These are phyloP conservation scores for Chaetoceros tenuissimus DNA, from an alignment of 108 stramenopile species.

Conservation along the genomic window DNA sequence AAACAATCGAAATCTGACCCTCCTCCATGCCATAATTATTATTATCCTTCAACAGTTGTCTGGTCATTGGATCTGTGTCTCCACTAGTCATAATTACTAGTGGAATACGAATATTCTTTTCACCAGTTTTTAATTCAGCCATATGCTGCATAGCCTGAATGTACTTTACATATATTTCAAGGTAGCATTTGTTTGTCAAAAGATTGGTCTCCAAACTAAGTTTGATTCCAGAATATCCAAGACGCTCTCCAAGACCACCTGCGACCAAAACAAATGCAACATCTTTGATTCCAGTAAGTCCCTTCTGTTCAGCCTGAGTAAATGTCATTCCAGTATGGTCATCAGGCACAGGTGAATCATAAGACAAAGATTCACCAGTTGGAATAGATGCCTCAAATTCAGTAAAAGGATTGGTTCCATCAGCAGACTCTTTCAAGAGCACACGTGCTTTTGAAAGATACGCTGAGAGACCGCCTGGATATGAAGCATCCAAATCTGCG, in stretches of 20 bases:
- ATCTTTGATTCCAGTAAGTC: slow-evolving; percentile 45
- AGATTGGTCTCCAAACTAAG: slow-evolving; percentile 81
- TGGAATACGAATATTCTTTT: slow-evolving; percentile 65
- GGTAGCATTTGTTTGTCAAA: slow-evolving; percentile 57
- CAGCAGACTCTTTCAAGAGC: slow-evolving; percentile 79
- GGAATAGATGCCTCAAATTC: slow-evolving; percentile 89
- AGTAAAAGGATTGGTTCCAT: slow-evolving; percentile 89
- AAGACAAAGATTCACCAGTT: slow-evolving; percentile 79
- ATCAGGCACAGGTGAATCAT: slow-evolving; percentile 37
- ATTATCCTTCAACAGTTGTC: slow-evolving; percentile 78
- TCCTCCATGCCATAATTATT: slow-evolving; percentile 88
- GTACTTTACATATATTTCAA: slow-evolving; percentile 79
- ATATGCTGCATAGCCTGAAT: slow-evolving; percentile 90
- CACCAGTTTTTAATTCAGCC: slow-evolving; percentile 50
- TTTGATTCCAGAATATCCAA: slow-evolving; percentile 98
- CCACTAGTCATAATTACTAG: slow-evolving; percentile 98
- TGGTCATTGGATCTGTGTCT: slow-evolving; percentile 92
- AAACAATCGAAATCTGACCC: slow-evolving; percentile 66
- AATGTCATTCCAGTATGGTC: slow-evolving; percentile 73
- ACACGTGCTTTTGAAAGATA: slow-evolving; percentile 83
- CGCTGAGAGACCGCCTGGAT: slow-evolving; percentile 89
- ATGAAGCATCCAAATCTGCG: slow-evolving; percentile 79
- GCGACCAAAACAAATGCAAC: slow-evolving; percentile 82
- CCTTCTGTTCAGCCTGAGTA: slow-evolving; percentile 61
- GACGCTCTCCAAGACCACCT: slow-evolving; percentile 96